Base-by-base conservation (phyloP, 2,329 filamentous ascomycete species). In the Venturia aucupariae region DNA sequence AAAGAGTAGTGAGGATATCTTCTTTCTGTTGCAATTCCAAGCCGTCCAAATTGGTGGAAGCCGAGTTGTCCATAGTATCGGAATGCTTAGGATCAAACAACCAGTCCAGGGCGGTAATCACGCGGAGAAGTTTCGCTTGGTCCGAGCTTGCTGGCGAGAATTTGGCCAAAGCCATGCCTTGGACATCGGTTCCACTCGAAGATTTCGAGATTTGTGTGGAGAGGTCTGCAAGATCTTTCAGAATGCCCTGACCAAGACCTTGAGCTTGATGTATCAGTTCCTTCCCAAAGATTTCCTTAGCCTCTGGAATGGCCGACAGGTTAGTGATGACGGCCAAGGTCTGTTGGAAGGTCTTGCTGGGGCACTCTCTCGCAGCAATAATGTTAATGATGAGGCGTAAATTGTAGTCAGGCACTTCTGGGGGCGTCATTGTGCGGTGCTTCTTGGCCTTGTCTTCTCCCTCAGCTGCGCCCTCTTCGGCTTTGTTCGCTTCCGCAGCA, bases 321-420 rank as follows among this genome's bases (percentile, higher is more conserved):
- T 97, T 97, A 79, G 96, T 97, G 80, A 99, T 96, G n/a, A 95
- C 95, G 19, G 93, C 94, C 63, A 99, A 84, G 0, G 94, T 97
- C 75, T 97, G 95, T 73, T 94, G 90, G 82, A 99, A 99, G 0
- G 94, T 97, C 80, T 96, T 97, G 67, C 90, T 92, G 72, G 91
- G 96, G 77, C 94, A 99, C 75, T 99, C 94, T 60, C 92, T 89
- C 67, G 93, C 93, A 54, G 96, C 91, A 68, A 99, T 90, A 65
- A 99, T 96, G 73, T 94, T 94, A 70, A 97, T 90, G n/a, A 99
- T 92, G 65, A 97, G 81, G 65, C 90, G 90, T 65, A 99, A 83
- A 73, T 97, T 97, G 72, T 92, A 84, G 38, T 93, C 86, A 5
- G 94, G 92, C 64, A 99, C 88, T 55, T 92, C 82, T 0, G 94